Base-by-base conservation (phyloP, 2,329 filamentous ascomycete species). In the Monilinia aucupariae region DNA sequence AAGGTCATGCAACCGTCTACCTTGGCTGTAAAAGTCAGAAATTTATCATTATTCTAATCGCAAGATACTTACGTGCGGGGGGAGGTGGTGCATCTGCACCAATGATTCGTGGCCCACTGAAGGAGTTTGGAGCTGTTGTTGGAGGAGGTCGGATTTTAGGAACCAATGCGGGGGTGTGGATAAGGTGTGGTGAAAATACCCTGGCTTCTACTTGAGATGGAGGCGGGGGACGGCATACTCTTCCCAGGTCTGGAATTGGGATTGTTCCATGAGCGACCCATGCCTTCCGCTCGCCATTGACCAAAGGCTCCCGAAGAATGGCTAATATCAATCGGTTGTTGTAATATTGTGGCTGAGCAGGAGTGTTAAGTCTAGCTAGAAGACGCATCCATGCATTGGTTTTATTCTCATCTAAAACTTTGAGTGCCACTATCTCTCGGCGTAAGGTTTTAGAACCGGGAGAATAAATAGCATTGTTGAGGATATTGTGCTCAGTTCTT, bases 341-440 rank as follows among this genome's bases (percentile, higher is more conserved):
- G 15, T 4, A 25, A 60, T 55, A 43, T 25, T 32, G 54, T 12
- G 61, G 53, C 30, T 62, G n/a, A 43, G 12, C 9, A 7, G 13
- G 34, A 53, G 17, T 45, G 34, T 12, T 37, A 8, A 65, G 53
- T 10, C 64, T 58, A 15, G 45, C 64, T 20, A 71, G 43, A 25
- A 69, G 53, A 4, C 55, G 41, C 43, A 67, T 55, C 69, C 69
- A 72, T 12, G 64, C 63, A 51, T 64, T 68, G 3, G 39, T 53
- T 27, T 65, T 68, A 15, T 65, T 67, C 39, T 69, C n/a, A 15
- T 69, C 61, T 6, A 72, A 30, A 22, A 68, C 51, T 59, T 72
- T 71, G 1, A 72, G 63, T 7, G 65, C 70, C 10, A 72, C 61
- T 5, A 72, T 27, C 25, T 71, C 62, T 59, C 70, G 59, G 22